Base-by-base conservation (phyloP, 306 rosid species). In the Lupinus albus region DNA sequence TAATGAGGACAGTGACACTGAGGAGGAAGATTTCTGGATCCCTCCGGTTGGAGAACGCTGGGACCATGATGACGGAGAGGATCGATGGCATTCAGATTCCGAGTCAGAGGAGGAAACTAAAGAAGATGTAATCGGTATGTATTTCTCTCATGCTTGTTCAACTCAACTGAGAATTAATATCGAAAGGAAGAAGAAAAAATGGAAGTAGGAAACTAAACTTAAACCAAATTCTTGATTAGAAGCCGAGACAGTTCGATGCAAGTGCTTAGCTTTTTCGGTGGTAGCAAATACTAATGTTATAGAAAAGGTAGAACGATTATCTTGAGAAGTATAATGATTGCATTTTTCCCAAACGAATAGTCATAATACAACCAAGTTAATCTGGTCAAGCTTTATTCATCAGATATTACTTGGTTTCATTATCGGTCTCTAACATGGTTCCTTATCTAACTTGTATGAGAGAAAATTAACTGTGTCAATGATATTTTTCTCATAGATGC, bases 41-140 rank as follows among this genome's bases (percentile, higher is more conserved):
- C 98, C 98, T 74, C 89, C 91, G 8, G 76, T 18, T 39, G 97
- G 96, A 41, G 86, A 80, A n/a, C 91, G 98, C 6, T 87, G 97
- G 98, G 98, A 89, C 72, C 70, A 77, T 38, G 98, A 93, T 53
- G 84, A 84, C 15, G 89, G 98, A 25, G 84, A 88, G 32, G 88
- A 86, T 66, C 76, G 95, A 75, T 93, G 98, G 98, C 84, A 76
- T 64, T 88, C 96, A 1, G 85, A 62, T 64, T 77, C 86, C 8
- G 91, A 84, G 58, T 89, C 83, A 6, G 94, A 72, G 64, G 76
- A 71, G 42, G 88, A 84, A 71, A 74, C 67, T 73, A 91, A 80
- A 10, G 83, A 77, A 13, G 74, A 84, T 74, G 76, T 38, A 64
- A 76, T 68, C 16, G 94, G 97, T 89, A 78, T 61, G 80, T 61